Evolutionary conservation across 129 eudicot genomes (phyloP).

Genomic region (Lonicera japonica): DNA sequence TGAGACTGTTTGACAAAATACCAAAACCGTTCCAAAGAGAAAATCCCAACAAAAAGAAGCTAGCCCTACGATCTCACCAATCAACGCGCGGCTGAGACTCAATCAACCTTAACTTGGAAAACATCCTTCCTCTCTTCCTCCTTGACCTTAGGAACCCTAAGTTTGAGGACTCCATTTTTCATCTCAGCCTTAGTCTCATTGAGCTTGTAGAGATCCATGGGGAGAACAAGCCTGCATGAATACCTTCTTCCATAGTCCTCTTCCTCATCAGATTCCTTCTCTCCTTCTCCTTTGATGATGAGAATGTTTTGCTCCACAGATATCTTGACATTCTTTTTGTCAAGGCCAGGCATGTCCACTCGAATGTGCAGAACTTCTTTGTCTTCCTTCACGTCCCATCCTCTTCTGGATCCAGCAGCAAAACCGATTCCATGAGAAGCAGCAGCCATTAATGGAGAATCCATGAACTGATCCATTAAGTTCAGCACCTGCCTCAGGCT

Average conservation of each 20-base stretch:
- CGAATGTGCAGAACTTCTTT: constrained; percentile 28
- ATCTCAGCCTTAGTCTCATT: constrained; percentile 64
- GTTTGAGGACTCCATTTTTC: constrained; percentile 68
- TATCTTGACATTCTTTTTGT: constrained; percentile 66
- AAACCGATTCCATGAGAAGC: constrained; percentile 28
- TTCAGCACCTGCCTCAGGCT: constrained; percentile 56
- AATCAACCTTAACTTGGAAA: constrained; percentile 10
- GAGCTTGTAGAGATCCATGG: constrained; percentile 30
- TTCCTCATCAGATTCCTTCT: constrained; percentile 29
- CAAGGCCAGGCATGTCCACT: constrained; percentile 75
- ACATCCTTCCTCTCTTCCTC: constrained; percentile 61
- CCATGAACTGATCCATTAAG: constrained; percentile 58
- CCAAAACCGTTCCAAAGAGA: too few relatives aligned
- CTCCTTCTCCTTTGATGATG: constrained; percentile 49
- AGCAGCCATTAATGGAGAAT: constrained; percentile 24
- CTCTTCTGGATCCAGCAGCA: constrained; percentile 22
- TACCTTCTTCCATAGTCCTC: constrained; percentile 41
- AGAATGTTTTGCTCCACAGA: constrained; percentile 51
- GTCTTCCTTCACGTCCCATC: constrained; percentile 61
- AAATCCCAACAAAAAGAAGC: too few relatives aligned
- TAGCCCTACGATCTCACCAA: too few relatives aligned
- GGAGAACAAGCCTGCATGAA: constrained; percentile 46
- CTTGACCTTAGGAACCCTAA: constrained; percentile 55
- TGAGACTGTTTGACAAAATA: too few relatives aligned
- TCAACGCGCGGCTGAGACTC: too few relatives aligned